Conservation (phyloP, 2,329 filamentous ascomycete species). For the Aureobasidium sp. region DNA sequence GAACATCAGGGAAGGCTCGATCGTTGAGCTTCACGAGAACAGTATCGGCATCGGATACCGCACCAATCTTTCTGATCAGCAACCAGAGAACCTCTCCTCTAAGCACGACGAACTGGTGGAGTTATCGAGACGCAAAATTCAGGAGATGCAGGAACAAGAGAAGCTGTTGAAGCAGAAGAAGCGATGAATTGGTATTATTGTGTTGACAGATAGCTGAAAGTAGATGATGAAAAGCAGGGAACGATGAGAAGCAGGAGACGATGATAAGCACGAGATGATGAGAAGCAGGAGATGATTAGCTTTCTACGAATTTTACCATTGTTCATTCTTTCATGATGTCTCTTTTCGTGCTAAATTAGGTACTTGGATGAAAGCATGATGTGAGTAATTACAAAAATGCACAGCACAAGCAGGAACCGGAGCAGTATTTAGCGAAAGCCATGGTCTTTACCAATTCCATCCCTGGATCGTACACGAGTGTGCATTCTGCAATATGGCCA, state of each 20-base stretch:
- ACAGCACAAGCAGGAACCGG: no score
- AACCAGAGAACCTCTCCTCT: not conserved
- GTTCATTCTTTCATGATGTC: not conserved
- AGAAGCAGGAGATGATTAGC: not conserved
- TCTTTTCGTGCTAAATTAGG: no score
- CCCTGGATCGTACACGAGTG: no score
- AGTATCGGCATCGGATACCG: not conserved
- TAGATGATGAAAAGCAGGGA: no score
- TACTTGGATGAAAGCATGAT: no score
- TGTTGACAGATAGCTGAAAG: not conserved
- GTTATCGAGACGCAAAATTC: not conserved
- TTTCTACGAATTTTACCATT: not conserved
- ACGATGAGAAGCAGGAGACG: no score
- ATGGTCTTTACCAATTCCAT: no score
- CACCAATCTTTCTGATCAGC: not conserved
- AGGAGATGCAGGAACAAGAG: conserved; percentile 5
- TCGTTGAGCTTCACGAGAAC: not conserved
- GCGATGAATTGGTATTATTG: not conserved
- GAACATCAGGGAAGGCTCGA: not conserved
- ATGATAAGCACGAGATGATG: no score
- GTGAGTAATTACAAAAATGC: no score
- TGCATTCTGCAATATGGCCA: no score
- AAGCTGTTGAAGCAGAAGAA: conserved; percentile 8
- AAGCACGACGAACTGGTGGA: not conserved
- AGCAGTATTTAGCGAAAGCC: no score